A percentile compares a stretch with the other conserved stretches of the same genome.
These are phyloP conservation scores for Mucor circinelloides DNA, from an alignment of 371 early-diverging fungal species.

Conservation along the genomic window DNA sequence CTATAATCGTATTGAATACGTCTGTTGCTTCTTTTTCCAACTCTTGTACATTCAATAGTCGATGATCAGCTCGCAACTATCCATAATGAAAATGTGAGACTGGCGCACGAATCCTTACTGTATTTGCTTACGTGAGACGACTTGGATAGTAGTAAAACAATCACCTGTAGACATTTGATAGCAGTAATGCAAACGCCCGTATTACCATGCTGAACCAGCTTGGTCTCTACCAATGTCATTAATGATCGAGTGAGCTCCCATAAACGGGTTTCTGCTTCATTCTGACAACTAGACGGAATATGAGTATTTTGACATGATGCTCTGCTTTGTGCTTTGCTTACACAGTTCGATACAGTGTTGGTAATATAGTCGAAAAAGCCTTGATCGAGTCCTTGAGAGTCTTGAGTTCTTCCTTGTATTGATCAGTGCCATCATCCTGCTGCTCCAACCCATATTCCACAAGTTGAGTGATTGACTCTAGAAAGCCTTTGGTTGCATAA, in stretches of 20 bases:
- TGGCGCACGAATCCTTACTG: background rate
- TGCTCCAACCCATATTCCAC: slow-evolving; percentile 21
- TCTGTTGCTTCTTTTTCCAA: slow-evolving; percentile 40
- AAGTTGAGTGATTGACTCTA: slow-evolving; percentile 31
- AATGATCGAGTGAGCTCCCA: slow-evolving; percentile 40
- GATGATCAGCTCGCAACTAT: slow-evolving; percentile 40
- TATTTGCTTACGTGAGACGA: slow-evolving; percentile 11
- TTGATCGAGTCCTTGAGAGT: slow-evolving; percentile 42
- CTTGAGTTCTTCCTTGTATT: slow-evolving; percentile 28
- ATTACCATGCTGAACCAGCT: slow-evolving; percentile 32
- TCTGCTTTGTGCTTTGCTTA: background rate
- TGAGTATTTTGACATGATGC: background rate
- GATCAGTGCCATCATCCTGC: slow-evolving; percentile 23
- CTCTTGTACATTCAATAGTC: slow-evolving; percentile 33
- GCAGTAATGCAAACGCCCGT: slow-evolving; percentile 45
- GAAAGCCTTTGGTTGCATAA: slow-evolving; percentile 47
- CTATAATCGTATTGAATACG: slow-evolving; percentile 27
- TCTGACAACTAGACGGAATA: slow-evolving; percentile 37
- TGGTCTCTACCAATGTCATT: slow-evolving; percentile 24
- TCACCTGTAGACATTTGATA: slow-evolving; percentile 49
- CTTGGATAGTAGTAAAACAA: slow-evolving; percentile 42
- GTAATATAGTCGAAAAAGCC: slow-evolving; percentile 46
- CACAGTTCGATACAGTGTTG: slow-evolving; percentile 26
- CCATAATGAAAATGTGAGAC: background rate
- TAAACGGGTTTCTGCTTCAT: slow-evolving; percentile 45